Evolutionary conservation across 2,329 filamentous ascomycete genomes (phyloP).

Genomic region (Neofusicoccum sp.): DNA sequence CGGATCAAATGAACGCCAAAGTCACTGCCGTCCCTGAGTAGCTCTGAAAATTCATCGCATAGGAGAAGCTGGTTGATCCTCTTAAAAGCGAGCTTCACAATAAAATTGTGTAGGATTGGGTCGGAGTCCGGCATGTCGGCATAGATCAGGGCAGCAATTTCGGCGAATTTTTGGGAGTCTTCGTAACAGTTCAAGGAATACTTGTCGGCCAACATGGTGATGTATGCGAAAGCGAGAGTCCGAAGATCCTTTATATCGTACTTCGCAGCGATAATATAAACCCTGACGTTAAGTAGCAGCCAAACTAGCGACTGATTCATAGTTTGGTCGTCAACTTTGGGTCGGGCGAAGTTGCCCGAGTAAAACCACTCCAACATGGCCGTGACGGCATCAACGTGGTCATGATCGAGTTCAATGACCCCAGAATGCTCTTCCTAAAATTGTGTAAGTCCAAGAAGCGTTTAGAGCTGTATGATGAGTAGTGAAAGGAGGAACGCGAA

Average conservation of each 20-base stretch:
- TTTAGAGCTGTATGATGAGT: neutral
- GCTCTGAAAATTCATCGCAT: neutral
- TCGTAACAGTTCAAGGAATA: neutral
- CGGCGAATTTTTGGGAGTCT: neutral
- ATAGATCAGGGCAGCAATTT: neutral
- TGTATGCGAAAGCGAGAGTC: neutral
- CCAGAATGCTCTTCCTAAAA: neutral
- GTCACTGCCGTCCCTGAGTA: neutral
- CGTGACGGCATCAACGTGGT: neutral
- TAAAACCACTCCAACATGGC: neutral
- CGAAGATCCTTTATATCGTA: neutral
- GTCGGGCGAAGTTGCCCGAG: neutral
- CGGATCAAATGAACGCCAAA: neutral
- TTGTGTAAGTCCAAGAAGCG: neutral
- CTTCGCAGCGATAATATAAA: neutral
- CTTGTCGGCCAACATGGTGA: neutral
- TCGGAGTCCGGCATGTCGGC: neutral
- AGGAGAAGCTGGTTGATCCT: neutral
- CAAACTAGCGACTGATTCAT: neutral
- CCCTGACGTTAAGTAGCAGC: neutral
- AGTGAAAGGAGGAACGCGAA: neutral
- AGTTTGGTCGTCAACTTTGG: neutral
- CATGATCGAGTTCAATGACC: neutral
- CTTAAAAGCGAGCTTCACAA: neutral
- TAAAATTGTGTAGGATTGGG: neutral